Evolutionary conservation across 331 rosid species (phyloP).

Genomic region (Quercus lobata): DNA sequence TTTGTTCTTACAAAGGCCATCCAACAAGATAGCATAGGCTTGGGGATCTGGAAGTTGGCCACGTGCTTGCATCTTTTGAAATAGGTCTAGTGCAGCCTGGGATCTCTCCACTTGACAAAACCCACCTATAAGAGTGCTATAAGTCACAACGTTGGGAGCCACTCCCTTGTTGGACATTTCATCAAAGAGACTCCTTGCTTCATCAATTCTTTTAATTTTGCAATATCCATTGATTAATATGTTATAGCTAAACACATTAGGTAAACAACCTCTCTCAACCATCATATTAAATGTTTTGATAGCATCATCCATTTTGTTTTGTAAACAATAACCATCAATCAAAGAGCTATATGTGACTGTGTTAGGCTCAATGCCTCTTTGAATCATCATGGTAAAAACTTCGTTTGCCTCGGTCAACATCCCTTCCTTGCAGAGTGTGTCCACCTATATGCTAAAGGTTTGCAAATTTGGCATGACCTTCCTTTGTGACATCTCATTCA

Average conservation of each 20-base stretch:
- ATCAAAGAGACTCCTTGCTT: background rate
- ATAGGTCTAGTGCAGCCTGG: background rate
- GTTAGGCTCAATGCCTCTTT: background rate
- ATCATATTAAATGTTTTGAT: background rate
- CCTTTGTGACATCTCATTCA: slow-evolving; percentile 16
- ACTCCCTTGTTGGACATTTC: background rate
- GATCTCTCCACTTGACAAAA: background rate
- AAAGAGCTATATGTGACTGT: background rate
- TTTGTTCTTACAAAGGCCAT: background rate
- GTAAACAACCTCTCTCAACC: background rate
- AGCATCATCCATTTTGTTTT: background rate
- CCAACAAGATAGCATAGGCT: background rate
- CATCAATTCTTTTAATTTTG: background rate
- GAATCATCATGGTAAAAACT: background rate
- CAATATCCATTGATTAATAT: background rate
- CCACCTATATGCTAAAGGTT: background rate
- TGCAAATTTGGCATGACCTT: background rate
- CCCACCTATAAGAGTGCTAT: background rate
- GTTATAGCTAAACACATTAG: background rate
- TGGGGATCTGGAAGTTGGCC: background rate
- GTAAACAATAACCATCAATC: background rate
- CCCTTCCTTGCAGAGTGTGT: background rate
- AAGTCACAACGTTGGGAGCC: background rate
- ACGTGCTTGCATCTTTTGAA: background rate
- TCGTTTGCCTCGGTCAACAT: background rate